Base-by-base conservation (phyloP, 2,329 filamentous ascomycete genomes). In the Penicillium freii region DNA sequence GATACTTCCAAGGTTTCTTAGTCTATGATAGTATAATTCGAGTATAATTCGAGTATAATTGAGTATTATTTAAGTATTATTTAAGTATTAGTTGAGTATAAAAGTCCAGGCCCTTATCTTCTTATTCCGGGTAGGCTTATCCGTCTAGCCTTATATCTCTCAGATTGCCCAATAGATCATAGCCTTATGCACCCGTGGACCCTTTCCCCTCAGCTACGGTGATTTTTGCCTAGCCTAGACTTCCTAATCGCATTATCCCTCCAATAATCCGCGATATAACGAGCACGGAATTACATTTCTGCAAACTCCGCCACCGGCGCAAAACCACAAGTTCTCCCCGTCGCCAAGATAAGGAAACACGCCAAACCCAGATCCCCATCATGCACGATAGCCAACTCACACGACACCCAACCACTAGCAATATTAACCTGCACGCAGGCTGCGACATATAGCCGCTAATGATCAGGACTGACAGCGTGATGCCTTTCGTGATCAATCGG, bases 401-500 rank as follows among this genome's bases (percentile, higher is more conserved):
- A 79, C 10, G 72, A 68, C 0, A 84, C 66, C 82, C 82, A 85
- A 68, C 81, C 81, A 83, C 61, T 84, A 82, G 75, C 10, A 0
- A 78, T 81, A 68, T 83, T 82, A n/a, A 73, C 69, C 62, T 82
- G 80, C 6, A 84, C 71, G 64, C 84, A 82, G 3, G 81, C 77
- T 1, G 78, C 79, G 21, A 69, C 69, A 43, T 72, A 81, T 15
- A 79, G 51, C 9, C 9, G 9, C 77, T 79, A 40, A 86, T 79
- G 31, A 82, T 71, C 4, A 23, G 23, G 23, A 23, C 23, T 23
- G 23, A 23, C 4, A 23, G 23, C 23, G 23, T 23, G 23, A 23
- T 23, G 23, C 4, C 23, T 4, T 23, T 23, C 4, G 23, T 23
- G 23, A 23, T 23, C 23, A 23, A 23, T 23, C 23, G 1, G 1